Evolutionary conservation across 2,329 filamentous ascomycete species (phyloP).

Genomic region (Aspergillus sp.): DNA sequence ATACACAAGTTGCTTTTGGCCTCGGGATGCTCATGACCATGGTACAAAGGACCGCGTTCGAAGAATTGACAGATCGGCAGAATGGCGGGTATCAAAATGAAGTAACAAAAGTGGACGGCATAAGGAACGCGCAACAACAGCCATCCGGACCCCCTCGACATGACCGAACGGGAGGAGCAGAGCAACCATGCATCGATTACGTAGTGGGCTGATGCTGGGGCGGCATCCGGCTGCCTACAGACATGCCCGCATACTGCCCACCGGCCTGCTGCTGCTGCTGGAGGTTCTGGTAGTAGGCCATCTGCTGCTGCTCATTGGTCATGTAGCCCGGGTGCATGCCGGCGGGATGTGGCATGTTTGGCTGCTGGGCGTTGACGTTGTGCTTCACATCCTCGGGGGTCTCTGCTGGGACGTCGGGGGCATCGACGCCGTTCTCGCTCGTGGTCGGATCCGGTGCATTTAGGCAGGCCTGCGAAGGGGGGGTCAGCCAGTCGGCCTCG

Average conservation of each 20-base stretch:
- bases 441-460: slow-evolving; percentile 89
- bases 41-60: slow-evolving; percentile 8
- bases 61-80: slow-evolving; percentile 18
- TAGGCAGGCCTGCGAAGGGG: slow-evolving; percentile 67
- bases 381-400: slow-evolving; percentile 82
- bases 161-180: slow-evolving; percentile 9
- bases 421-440: slow-evolving; percentile 72
- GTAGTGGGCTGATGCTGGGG: slow-evolving; percentile 75
- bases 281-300: slow-evolving; percentile 77
- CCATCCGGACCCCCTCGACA: slow-evolving; percentile 14
- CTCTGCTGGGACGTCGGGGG: slow-evolving; percentile 62
- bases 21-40: slow-evolving; percentile 11
- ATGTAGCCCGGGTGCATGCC: slow-evolving; percentile 62
- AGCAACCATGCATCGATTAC: slow-evolving; percentile 30
- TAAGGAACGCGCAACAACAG: slow-evolving; percentile 7
- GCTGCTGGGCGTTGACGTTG: slow-evolving; percentile 61
- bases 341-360: slow-evolving; percentile 58
- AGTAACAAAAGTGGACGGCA: no score
- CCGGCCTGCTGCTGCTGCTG: slow-evolving; percentile 57
- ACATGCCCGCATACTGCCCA: slow-evolving; percentile 65
- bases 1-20: background rate
- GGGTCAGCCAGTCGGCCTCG: slow-evolving; percentile 12
- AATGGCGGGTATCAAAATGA: slow-evolving; percentile 31
- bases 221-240: slow-evolving; percentile 66
- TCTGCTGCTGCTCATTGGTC: slow-evolving; percentile 57